Percentiles rank a stretch among this genome's conserved stretches.
These are phyloP conservation scores for Naganishia cerealis DNA, from an alignment of 1,284 basidiomycete species.

Conservation along the genomic window DNA sequence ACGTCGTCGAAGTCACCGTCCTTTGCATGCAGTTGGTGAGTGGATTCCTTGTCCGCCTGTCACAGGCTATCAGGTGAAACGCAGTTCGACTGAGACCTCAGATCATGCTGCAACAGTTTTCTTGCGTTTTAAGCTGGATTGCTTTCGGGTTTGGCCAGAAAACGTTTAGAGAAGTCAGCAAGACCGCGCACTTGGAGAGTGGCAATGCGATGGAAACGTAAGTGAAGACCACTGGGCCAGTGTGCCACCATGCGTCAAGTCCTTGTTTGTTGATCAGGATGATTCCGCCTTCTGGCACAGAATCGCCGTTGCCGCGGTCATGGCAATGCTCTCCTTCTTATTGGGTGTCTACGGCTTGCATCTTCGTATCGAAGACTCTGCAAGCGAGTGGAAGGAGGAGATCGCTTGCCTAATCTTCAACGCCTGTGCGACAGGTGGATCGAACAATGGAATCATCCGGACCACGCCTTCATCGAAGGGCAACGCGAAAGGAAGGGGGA, in stretches of 20 bases:
- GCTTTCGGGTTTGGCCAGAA: slow-evolving; percentile 44
- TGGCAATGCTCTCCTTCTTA: slow-evolving; percentile 46
- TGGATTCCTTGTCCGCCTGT: neutral
- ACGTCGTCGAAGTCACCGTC: slow-evolving; percentile 46
- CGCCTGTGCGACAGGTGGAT: slow-evolving; percentile 33
- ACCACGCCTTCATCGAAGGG: slow-evolving; percentile 17
- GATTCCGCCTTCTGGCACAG: slow-evolving; percentile 30
- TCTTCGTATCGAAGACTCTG: slow-evolving; percentile 43
- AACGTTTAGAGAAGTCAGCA: slow-evolving; percentile 41
- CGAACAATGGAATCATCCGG: neutral
- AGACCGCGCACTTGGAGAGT: slow-evolving; percentile 35
- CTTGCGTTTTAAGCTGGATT: slow-evolving; percentile 49
- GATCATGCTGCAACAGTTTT: slow-evolving; percentile 39
- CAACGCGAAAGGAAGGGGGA: slow-evolving; percentile 10
- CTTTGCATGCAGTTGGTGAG: slow-evolving; percentile 42
- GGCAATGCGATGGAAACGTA: slow-evolving; percentile 50
- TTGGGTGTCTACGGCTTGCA: slow-evolving; percentile 46
- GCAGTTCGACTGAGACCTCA: neutral
- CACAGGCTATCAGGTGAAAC: neutral
- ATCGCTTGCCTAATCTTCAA: slow-evolving; percentile 8
- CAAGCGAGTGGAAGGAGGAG: slow-evolving; percentile 45
- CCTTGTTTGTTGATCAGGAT: slow-evolving; percentile 1
- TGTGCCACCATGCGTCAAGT: neutral
- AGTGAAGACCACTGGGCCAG: slow-evolving; percentile 29
- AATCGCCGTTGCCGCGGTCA: slow-evolving; percentile 47